Percentiles rank a stretch among this genome's conserved stretches.
Conservation (phyloP, 1,284 basidiomycete genomes). For the Peniophora sp. region DNA sequence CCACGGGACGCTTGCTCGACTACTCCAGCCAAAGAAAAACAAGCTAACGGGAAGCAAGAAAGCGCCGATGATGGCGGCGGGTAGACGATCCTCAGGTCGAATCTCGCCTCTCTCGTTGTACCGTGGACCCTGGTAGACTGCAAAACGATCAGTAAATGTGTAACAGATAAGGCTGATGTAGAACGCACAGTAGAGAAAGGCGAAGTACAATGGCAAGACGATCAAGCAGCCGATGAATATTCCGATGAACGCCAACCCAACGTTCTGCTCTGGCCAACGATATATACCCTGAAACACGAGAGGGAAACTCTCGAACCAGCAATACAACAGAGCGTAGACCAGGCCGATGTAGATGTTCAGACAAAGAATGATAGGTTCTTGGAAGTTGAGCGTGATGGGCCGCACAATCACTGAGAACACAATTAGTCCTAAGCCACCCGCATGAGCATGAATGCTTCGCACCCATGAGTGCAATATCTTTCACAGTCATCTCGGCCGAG, state of each 20-base stretch:
- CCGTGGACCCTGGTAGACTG: constrained; percentile 15
- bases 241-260: constrained; percentile 41
- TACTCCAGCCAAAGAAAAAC: constrained; percentile 38
- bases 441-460: too few relatives aligned
- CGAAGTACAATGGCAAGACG: constrained; percentile 11
- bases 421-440: constrained; percentile 12
- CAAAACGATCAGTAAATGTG: background rate
- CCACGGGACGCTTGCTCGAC: constrained; percentile 22
- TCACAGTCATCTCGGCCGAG: constrained; percentile 12
- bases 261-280: constrained; percentile 24
- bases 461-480: background rate
- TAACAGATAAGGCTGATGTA: constrained; percentile 2
- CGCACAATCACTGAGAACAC: constrained; percentile 21
- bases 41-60: constrained; percentile 31
- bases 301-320: constrained; percentile 25
- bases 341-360: constrained; percentile 37
- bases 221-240: constrained; percentile 27
- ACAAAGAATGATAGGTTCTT: constrained; percentile 32
- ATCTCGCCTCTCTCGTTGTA: constrained; percentile 22
- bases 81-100: constrained; percentile 36
- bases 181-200: constrained; percentile 8
- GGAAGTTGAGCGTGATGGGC: constrained; percentile 29
- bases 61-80: constrained; percentile 27
- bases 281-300: constrained; percentile 25
- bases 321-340: constrained; percentile 28